Base-by-base conservation (phyloP, 1,139 yeast genomes). In the Protomyces inundatus region DNA sequence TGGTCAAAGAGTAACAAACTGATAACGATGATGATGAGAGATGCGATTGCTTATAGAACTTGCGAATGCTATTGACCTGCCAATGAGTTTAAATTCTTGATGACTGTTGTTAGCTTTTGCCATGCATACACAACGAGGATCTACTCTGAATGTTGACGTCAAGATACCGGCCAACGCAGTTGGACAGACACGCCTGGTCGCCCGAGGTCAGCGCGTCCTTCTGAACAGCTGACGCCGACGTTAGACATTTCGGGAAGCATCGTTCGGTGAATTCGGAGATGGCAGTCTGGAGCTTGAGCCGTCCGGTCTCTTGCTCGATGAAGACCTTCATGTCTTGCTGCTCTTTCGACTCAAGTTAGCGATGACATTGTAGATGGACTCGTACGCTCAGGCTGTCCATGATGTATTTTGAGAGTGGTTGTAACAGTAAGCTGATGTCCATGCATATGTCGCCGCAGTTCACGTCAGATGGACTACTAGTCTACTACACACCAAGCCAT, bases 251-350 rank as follows among this genome's bases (percentile, higher is more conserved):
- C 30, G 61, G 56, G 32, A 51, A 63, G 52, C 65, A 63, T 5
- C 55, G 64, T 30, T 56, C 62, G 39, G 65, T 63, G 45, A 63
- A 63, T 40, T 63, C 65, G 9, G 56, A 37, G 39, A 63, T 63
- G 12, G 63, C 62, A 23, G 37, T 50, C 23, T 63, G 65, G 40
- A 63, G 56, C 55, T 63, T 63, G 37, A 60, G 35, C 12, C 62
- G 54, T 12, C 65, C 65, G 42, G 61, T 63, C 33, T 63, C 65
- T 12, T 54, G 40, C 30, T 63, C 65, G 52, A 63, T 53, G 37
- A 63, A 63, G 30, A 37, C 54, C 42, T 52, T 42, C 58, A 63
- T 59, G 5, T 63, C 65, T 14, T 60, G 52, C 32, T 60, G 65
- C 35, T 55, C 62, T 35, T 56, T 57, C 30, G 54, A 35, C 42